phyloP scores from a whole-genome alignment of 2,329 filamentous ascomycete species.

The Fusarium veterinarium region DNA sequence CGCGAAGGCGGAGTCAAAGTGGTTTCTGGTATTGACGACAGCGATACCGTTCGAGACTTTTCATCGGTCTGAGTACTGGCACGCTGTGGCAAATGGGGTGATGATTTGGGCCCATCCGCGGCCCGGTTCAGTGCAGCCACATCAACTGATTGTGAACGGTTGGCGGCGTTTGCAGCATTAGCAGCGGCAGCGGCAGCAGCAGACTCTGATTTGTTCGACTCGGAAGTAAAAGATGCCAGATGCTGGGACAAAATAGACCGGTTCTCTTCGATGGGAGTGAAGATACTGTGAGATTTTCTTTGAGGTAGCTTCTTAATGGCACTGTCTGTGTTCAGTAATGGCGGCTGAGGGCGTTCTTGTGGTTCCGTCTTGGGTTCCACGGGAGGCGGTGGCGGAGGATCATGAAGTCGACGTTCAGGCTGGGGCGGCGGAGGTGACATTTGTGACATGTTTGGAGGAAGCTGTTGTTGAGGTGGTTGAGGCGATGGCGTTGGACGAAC shows the following conservation, averaged over 20 bases:
- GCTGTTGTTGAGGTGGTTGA: constrained; percentile 65
- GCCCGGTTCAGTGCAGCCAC: constrained; percentile 65
- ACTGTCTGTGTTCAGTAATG: constrained; percentile 61
- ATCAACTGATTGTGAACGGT: constrained; percentile 74
- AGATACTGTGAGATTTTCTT: constrained; percentile 90
- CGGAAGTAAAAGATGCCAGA: constrained; percentile 74
- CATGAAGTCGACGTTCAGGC: constrained; percentile 58
- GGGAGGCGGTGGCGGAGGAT: constrained; percentile 64
- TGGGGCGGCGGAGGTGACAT: constrained; percentile 65
- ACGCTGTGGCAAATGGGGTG: constrained; percentile 65
- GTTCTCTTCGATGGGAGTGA: constrained; percentile 95
- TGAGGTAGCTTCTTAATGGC: constrained; percentile 74
- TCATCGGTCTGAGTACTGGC: constrained; percentile 60
- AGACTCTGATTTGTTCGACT: constrained; percentile 55
- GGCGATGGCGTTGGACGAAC: constrained; percentile 69
- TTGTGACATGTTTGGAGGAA: constrained; percentile 61
- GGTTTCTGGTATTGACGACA: constrained; percentile 73
- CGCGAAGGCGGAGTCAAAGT: constrained; percentile 77
- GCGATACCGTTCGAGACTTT: constrained; percentile 61
- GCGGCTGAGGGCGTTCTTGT: constrained; percentile 59
- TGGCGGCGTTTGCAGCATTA: constrained; percentile 46
- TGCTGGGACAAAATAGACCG: constrained; percentile 89
- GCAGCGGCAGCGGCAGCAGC: constrained; percentile 43
- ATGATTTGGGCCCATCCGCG: constrained; percentile 63
- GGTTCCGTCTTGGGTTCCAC: constrained; percentile 63